Percentiles rank a stretch among this genome's conserved stretches.
Conservation (phyloP, 23 red algal species). For the Gracilaria vermiculophylla region DNA sequence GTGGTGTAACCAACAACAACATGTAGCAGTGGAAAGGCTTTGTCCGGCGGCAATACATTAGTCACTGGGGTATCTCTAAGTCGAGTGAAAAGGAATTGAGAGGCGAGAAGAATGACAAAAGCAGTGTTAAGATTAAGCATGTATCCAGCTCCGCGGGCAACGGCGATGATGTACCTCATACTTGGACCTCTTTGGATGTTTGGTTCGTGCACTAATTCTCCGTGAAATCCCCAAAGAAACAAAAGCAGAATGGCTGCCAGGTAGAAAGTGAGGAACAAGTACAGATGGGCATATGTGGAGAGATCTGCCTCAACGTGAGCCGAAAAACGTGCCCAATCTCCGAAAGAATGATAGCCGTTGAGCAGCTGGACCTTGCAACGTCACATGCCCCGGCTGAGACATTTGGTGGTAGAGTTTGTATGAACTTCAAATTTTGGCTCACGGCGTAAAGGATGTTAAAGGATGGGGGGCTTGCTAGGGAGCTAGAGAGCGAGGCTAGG, state of each 20-base stretch:
- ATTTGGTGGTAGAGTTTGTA: too few relatives aligned
- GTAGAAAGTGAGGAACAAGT: background rate
- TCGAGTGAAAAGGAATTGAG: constrained; percentile 34
- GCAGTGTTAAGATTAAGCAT: constrained; percentile 74
- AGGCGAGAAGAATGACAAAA: constrained; percentile 57
- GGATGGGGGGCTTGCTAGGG: too few relatives aligned
- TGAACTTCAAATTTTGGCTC: too few relatives aligned
- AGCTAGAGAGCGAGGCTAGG: too few relatives aligned
- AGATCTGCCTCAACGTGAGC: background rate
- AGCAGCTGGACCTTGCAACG: too few relatives aligned
- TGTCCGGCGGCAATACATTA: constrained; percentile 53
- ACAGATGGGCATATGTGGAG: background rate
- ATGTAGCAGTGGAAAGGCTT: constrained; percentile 61
- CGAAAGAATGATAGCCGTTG: too few relatives aligned
- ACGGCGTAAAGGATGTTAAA: too few relatives aligned
- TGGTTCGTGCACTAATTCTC: background rate
- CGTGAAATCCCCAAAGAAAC: constrained; percentile 31
- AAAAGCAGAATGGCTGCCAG: background rate
- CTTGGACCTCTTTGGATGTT: background rate
- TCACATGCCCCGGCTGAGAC: too few relatives aligned
- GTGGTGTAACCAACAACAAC: constrained; percentile 46
- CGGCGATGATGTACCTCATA: constrained; percentile 16
- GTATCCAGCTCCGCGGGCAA: constrained; percentile 70
- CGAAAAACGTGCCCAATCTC: too few relatives aligned
- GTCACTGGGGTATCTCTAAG: constrained; percentile 27